Conservation (phyloP, 768 basidiomycete species). For the Boletus speciosus region DNA sequence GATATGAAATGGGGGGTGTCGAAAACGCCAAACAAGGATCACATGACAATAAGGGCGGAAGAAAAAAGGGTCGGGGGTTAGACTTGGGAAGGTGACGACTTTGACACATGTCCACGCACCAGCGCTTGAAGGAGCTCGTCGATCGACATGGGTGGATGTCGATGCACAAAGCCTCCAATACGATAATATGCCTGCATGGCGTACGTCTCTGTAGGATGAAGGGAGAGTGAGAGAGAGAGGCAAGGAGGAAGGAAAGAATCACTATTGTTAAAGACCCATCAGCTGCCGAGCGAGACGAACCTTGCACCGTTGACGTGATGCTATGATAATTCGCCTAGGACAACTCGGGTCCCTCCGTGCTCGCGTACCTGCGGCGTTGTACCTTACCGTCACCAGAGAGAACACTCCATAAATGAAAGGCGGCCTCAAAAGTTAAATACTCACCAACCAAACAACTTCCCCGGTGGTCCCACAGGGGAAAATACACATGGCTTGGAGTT, state of each 20-base stretch:
- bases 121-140: conserved; percentile 12
- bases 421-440: not conserved
- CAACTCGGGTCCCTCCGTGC: not conserved
- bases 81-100: not conserved
- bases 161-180: not conserved
- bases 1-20: not conserved
- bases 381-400: not conserved
- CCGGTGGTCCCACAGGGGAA: not conserved
- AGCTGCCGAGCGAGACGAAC: too few species aligned
- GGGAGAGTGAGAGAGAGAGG: not conserved
- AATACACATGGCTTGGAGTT: not conserved
- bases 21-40: too few species aligned
- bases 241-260: not conserved
- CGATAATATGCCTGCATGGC: conserved; percentile 10
- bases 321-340: too few species aligned
- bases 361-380: not conserved
- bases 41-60: not conserved
- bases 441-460: too few species aligned
- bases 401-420: not conserved
- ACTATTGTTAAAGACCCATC: too few species aligned
- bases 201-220: not conserved
- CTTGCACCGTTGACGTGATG: too few species aligned
- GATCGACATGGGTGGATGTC: conserved; percentile 9
- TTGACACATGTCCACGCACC: not conserved
- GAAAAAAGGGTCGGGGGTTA: not conserved